Percentiles rank a stretch among this genome's conserved stretches.
These are phyloP conservation scores for Botrytis galanthina DNA, from an alignment of 2,329 filamentous ascomycete species.

Conservation along the genomic window DNA sequence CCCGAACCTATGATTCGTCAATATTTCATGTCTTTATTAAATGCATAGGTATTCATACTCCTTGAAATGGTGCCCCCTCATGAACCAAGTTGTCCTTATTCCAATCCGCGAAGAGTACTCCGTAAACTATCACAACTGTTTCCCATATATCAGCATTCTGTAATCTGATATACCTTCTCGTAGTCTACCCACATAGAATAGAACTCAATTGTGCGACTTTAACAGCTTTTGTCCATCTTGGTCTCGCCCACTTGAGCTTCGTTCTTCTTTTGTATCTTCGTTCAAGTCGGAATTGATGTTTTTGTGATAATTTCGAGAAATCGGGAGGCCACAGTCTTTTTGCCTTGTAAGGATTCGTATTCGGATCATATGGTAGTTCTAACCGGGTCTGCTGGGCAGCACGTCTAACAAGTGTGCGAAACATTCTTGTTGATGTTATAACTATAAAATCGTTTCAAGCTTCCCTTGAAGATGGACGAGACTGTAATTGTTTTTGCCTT, in stretches of 20 bases:
- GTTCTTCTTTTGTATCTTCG: slow-evolving; percentile 73
- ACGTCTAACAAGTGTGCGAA: slow-evolving; percentile 47
- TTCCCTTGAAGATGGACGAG: not conserved
- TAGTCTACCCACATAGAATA: slow-evolving; percentile 34
- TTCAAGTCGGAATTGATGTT: slow-evolving; percentile 76
- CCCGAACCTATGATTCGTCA: slow-evolving; percentile 41
- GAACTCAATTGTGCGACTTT: slow-evolving; percentile 57
- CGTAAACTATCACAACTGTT: slow-evolving; percentile 53
- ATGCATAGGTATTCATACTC: slow-evolving; percentile 42
- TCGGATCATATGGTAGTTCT: slow-evolving; percentile 35
- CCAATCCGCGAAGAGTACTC: slow-evolving; percentile 62
- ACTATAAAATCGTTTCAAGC: slow-evolving; percentile 4
- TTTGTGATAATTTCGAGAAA: slow-evolving; percentile 64
- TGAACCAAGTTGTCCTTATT: slow-evolving; percentile 33
- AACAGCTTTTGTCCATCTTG: slow-evolving; percentile 62
- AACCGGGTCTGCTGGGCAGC: slow-evolving; percentile 41
- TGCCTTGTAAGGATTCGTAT: slow-evolving; percentile 59
- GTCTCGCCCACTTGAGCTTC: slow-evolving; percentile 58
- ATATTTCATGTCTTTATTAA: not conserved
- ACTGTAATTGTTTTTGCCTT: slow-evolving; percentile 18
- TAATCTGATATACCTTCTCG: not conserved
- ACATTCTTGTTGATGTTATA: slow-evolving; percentile 42
- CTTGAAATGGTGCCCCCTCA: slow-evolving; percentile 48
- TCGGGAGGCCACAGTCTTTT: slow-evolving; percentile 78
- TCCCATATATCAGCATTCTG: slow-evolving; percentile 15